Evolutionary conservation across 2,329 filamentous ascomycete genomes (phyloP).

Genomic region (Stagonosporopsis cucurbitacearum): DNA sequence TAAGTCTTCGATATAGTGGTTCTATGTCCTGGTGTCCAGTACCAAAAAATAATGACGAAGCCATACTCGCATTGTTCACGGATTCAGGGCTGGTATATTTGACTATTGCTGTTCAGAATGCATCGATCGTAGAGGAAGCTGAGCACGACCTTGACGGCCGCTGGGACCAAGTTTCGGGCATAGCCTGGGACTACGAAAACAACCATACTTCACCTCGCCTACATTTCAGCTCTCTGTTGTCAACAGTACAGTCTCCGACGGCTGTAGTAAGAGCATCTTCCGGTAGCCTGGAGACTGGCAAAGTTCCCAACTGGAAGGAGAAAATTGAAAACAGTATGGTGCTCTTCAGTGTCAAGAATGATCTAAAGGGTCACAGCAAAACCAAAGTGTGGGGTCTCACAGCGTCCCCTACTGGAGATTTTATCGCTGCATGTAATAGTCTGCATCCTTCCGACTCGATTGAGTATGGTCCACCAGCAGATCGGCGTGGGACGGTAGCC

Average conservation of each 20-base stretch:
- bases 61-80: slow-evolving; percentile 44
- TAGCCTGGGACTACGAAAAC: slow-evolving; percentile 39
- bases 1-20: slow-evolving; percentile 33
- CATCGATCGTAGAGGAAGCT: slow-evolving; percentile 24
- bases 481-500: slow-evolving; percentile 52
- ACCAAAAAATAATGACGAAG: slow-evolving; percentile 18
- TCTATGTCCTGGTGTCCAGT: slow-evolving; percentile 40
- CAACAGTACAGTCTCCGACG: slow-evolving; percentile 42
- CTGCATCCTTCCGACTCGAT: slow-evolving; percentile 64
- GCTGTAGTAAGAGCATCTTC: slow-evolving; percentile 38
- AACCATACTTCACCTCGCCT: slow-evolving; percentile 26
- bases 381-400: slow-evolving; percentile 62
- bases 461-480: slow-evolving; percentile 60
- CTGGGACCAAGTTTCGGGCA: slow-evolving; percentile 52
- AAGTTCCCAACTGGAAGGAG: slow-evolving; percentile 48
- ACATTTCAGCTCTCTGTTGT: slow-evolving; percentile 49
- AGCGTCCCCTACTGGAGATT: slow-evolving; percentile 54
- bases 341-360: slow-evolving; percentile 57
- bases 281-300: slow-evolving; percentile 9
- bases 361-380: slow-evolving; percentile 58
- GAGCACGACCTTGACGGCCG: slow-evolving; percentile 49
- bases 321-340: slow-evolving; percentile 47
- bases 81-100: slow-evolving; percentile 35
- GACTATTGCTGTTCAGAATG: slow-evolving; percentile 33
- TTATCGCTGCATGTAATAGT: slow-evolving; percentile 58